phyloP scores from a whole-genome alignment of 305 asterid genomes.

The Plantago lanceolata region DNA sequence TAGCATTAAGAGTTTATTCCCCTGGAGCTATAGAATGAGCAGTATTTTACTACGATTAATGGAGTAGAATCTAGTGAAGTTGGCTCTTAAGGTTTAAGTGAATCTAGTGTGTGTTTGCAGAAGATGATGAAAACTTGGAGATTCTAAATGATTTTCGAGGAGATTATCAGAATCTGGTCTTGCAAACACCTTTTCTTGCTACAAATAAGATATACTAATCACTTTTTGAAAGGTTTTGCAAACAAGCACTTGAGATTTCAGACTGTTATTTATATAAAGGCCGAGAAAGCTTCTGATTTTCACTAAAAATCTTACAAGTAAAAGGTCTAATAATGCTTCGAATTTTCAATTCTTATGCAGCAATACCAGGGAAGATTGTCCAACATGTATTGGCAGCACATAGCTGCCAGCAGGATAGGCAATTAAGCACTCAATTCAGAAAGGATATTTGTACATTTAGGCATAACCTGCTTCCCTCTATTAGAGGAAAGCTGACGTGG shows the following conservation, averaged over 20 bases:
- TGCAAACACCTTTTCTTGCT: too few species aligned
- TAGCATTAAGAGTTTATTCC: too few species aligned
- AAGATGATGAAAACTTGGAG: too few species aligned
- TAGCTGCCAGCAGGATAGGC: slow-evolving; percentile 95
- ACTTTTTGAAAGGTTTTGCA: too few species aligned
- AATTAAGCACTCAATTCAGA: slow-evolving; percentile 61
- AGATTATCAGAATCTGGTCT: too few species aligned
- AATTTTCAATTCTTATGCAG: slow-evolving; percentile 79
- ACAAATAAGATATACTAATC: too few species aligned
- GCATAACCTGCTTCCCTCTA: slow-evolving; percentile 54
- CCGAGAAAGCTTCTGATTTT: slow-evolving; percentile 23
- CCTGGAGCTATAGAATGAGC: slow-evolving; percentile 1
- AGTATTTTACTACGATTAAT: neutral
- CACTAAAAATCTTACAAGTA: slow-evolving; percentile 30
- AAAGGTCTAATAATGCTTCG: slow-evolving; percentile 43
- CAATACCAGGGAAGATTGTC: slow-evolving; percentile 84
- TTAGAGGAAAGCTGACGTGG: slow-evolving; percentile 75
- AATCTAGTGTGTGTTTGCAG: too few species aligned
- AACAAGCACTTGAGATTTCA: slow-evolving; percentile 6
- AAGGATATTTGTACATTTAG: slow-evolving; percentile 59
- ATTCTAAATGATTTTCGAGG: too few species aligned
- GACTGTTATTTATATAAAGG: slow-evolving; percentile 14
- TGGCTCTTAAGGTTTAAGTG: too few species aligned
- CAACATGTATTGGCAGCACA: slow-evolving; percentile 86
- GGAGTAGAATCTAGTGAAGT: too few species aligned